Evolutionary conservation across 148 eudicot species (phyloP).

Genomic region (Rhododendron molle): DNA sequence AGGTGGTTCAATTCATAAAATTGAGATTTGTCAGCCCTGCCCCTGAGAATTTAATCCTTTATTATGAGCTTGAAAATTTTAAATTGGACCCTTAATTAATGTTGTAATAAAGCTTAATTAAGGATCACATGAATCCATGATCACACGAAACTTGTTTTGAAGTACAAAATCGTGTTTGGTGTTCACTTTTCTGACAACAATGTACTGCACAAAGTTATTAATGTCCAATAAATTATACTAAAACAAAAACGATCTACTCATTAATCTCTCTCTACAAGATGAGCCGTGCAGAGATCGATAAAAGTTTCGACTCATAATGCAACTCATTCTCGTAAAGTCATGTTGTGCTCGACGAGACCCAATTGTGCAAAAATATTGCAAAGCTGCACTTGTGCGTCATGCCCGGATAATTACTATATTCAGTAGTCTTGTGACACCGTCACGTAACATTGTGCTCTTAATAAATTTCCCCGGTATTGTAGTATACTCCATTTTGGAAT

Average conservation of each 20-base stretch:
- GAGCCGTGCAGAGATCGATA: too few relatives aligned
- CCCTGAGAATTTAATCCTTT: background rate
- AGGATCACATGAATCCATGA: background rate
- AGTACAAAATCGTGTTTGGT: background rate
- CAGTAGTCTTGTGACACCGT: too few relatives aligned
- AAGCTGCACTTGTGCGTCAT: background rate
- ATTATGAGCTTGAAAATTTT: background rate
- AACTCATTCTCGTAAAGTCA: background rate
- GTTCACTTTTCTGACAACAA: background rate
- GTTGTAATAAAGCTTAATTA: background rate
- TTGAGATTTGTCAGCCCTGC: background rate
- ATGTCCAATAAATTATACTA: too few relatives aligned
- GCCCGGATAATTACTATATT: too few relatives aligned
- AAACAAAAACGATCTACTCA: too few relatives aligned
- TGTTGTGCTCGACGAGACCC: too few relatives aligned
- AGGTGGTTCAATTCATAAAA: background rate
- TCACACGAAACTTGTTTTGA: background rate
- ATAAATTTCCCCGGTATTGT: background rate
- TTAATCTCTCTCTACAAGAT: too few relatives aligned
- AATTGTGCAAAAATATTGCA: too few relatives aligned
- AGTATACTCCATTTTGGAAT: too few relatives aligned
- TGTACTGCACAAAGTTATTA: too few relatives aligned
- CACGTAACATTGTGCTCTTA: too few relatives aligned
- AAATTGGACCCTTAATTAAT: background rate
- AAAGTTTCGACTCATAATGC: background rate